These are phyloP conservation scores for Spathaspora jeffriesii DNA, from an alignment of 1,139 yeast genomes.

Conservation along the genomic window DNA sequence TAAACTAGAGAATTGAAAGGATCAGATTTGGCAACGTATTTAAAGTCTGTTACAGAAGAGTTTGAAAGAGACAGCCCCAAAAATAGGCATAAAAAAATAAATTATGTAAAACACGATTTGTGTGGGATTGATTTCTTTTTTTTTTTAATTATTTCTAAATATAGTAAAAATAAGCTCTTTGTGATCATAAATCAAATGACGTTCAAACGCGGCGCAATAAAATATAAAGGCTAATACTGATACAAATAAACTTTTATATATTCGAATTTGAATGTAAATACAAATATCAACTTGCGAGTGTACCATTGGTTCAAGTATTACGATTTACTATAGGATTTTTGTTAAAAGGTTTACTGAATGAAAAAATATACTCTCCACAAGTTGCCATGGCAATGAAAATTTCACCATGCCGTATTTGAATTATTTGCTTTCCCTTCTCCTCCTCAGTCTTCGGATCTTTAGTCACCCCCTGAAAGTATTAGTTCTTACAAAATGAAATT, in stretches of 20 bases:
- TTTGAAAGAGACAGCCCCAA: not conserved
- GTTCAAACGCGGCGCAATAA: not conserved
- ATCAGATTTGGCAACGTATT: constrained; percentile 1
- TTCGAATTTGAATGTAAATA: not conserved
- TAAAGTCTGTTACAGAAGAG: constrained; percentile 1
- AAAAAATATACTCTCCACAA: not conserved
- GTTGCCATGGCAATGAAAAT: not conserved
- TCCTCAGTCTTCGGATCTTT: not conserved
- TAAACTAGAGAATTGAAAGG: not conserved
- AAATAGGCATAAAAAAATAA: not conserved
- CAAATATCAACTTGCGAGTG: not conserved
- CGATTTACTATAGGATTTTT: not conserved
- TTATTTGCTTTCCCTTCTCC: not conserved
- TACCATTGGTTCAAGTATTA: not conserved
- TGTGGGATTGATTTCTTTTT: not conserved
- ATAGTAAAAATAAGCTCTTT: constrained; percentile 1
- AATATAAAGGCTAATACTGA: not conserved
- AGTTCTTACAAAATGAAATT: not conserved
- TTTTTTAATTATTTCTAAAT: constrained; percentile 1
- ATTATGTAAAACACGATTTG: not conserved
- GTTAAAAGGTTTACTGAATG: not conserved
- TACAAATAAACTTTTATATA: not conserved
- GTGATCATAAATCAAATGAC: not conserved
- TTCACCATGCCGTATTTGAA: not conserved
- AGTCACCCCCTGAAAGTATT: not conserved